These are phyloP conservation scores for Myriosclerotinia scirpicola DNA, from an alignment of 2,329 filamentous ascomycete species.

Conservation along the genomic window DNA sequence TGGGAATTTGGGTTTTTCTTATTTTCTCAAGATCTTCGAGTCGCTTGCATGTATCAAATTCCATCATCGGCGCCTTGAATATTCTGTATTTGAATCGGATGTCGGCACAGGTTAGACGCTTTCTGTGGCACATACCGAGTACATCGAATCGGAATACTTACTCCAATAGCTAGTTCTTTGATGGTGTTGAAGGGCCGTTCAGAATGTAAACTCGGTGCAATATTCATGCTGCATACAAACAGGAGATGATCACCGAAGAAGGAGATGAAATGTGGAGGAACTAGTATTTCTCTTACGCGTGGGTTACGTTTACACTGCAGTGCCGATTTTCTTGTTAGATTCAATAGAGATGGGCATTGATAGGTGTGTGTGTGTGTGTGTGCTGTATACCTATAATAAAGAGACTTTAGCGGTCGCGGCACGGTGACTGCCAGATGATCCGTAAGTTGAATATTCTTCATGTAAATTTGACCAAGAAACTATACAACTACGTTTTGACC, in stretches of 20 bases:
- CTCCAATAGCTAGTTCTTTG: not conserved
- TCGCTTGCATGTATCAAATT: not conserved
- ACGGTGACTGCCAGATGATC: not conserved
- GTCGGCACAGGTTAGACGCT: not conserved
- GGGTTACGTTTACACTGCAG: not conserved
- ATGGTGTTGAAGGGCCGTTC: not conserved
- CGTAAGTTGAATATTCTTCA: not conserved
- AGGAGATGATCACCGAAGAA: too few species aligned
- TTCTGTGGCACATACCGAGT: not conserved
- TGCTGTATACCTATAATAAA: not conserved
- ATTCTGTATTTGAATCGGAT: not conserved
- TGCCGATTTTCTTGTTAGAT: too few species aligned
- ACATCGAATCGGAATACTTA: not conserved
- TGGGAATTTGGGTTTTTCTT: not conserved
- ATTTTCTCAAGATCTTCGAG: not conserved
- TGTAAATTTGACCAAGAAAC: not conserved
- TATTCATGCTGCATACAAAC: not conserved
- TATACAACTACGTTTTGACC: not conserved
- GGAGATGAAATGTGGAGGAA: not conserved
- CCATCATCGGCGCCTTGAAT: not conserved
- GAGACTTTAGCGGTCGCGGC: not conserved
- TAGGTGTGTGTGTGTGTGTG: not conserved
- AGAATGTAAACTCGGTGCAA: not conserved
- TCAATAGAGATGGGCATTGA: not conserved
- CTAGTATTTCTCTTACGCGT: not conserved